Evolutionary conservation across 192 early-diverging fungal species (phyloP).

Genomic region (Umbelopsis sp.): DNA sequence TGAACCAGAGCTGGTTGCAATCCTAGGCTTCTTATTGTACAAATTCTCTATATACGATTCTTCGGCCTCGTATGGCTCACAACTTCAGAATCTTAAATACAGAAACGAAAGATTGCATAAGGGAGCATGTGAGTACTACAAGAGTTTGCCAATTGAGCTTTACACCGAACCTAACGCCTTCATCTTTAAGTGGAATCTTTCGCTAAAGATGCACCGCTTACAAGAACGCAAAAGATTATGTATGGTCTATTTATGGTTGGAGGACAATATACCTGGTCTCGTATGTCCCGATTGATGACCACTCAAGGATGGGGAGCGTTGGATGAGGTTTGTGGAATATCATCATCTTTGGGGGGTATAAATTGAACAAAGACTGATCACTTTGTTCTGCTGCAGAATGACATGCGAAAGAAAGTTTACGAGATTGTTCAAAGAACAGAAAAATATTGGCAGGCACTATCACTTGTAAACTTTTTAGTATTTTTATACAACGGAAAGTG

Average conservation of each 20-base stretch:
- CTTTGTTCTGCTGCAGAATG: conserved; percentile 27
- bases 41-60: conserved; percentile 74
- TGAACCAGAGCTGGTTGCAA: conserved; percentile 71
- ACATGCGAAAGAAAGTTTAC: conserved; percentile 58
- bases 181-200: conserved; percentile 55
- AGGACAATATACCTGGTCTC: conserved; percentile 72
- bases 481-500: conserved; percentile 86
- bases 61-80: conserved; percentile 80
- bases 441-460: conserved; percentile 57
- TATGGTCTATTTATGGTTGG: conserved; percentile 71
- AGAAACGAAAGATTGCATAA: conserved; percentile 65
- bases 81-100: conserved; percentile 85
- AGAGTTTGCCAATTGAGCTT: conserved; percentile 15
- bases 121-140: conserved; percentile 52
- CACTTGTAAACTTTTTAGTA: conserved; percentile 80
- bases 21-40: conserved; percentile 71
- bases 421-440: conserved; percentile 63
- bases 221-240: conserved; percentile 57
- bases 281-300: conserved; percentile 61
- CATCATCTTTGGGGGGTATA: not conserved
- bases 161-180: conserved; percentile 2
- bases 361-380: not conserved
- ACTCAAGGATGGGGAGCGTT: conserved; percentile 75
- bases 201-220: conserved; percentile 59
- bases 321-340: conserved; percentile 44